phyloP scores from a whole-genome alignment of 352 stramenopile species.

The Phytopythium litorale region DNA sequence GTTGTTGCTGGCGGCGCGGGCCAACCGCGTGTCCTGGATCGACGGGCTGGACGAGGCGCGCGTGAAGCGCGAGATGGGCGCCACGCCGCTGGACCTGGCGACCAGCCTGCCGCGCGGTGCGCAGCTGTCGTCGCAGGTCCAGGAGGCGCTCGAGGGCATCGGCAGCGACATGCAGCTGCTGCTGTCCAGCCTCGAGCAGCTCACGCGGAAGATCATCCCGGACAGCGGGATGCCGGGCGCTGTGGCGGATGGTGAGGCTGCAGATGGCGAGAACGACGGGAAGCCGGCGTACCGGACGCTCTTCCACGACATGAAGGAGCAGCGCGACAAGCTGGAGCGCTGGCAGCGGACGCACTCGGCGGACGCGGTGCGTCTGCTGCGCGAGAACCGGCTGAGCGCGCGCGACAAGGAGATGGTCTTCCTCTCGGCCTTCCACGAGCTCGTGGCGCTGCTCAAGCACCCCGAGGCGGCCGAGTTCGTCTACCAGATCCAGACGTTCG shows the following conservation, averaged over 20 bases:
- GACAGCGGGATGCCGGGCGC: constrained; percentile 9
- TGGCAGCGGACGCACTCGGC: constrained; percentile 40
- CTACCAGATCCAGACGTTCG: constrained; percentile 78
- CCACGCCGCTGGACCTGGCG: constrained; percentile 1
- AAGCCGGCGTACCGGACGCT: constrained; percentile 26
- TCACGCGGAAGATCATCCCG: constrained; percentile 39
- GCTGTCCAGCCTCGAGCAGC: constrained; percentile 29
- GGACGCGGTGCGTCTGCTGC: constrained; percentile 6
- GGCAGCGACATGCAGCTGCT: constrained; percentile 29
- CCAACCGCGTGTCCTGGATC: constrained; percentile 68
- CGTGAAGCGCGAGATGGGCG: not conserved
- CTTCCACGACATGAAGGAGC: constrained; percentile 39
- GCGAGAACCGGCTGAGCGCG: constrained; percentile 21
- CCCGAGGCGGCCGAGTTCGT: constrained; percentile 59
- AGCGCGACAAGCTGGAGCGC: constrained; percentile 31
- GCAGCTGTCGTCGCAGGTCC: constrained; percentile 24
- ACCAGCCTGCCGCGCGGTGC: not conserved
- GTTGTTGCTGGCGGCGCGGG: constrained; percentile 64
- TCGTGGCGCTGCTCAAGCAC: constrained; percentile 58
- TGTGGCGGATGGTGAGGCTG: not conserved
- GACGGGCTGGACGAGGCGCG: constrained; percentile 35
- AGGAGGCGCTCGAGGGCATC: constrained; percentile 43
- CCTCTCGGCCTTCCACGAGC: constrained; percentile 49
- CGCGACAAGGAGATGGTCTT: constrained; percentile 62
- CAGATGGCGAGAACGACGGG: not conserved